Conservation (phyloP, 768 basidiomycete species). For the Rhizopogon vinicolor region DNA sequence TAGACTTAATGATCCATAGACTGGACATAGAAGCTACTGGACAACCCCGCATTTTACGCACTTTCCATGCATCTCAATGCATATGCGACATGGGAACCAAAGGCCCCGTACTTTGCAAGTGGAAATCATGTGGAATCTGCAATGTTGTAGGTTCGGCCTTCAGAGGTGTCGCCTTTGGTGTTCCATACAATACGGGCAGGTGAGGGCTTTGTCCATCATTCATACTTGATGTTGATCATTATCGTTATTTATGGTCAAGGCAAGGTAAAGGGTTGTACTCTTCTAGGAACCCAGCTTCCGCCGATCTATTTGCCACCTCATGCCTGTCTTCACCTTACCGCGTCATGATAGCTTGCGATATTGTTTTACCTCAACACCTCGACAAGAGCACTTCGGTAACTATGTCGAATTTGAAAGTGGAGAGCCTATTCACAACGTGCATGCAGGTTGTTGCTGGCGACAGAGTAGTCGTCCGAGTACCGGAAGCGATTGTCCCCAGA, state of each 20-base stretch:
- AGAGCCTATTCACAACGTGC: slow-evolving; percentile 22
- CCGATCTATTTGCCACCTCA: slow-evolving; percentile 60
- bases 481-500: slow-evolving; percentile 55
- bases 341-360: slow-evolving; percentile 59
- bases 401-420: not conserved
- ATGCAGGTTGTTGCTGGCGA: slow-evolving; percentile 42
- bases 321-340: slow-evolving; percentile 65
- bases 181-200: slow-evolving; percentile 49
- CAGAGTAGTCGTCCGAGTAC: slow-evolving; percentile 46
- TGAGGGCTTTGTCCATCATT: slow-evolving; percentile 21
- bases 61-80: slow-evolving; percentile 61
- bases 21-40: slow-evolving; percentile 31
- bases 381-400: slow-evolving; percentile 21
- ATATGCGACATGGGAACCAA: slow-evolving; percentile 65
- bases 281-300: slow-evolving; percentile 52
- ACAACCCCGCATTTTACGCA: slow-evolving; percentile 44
- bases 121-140: slow-evolving; percentile 64
- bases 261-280: slow-evolving; percentile 63
- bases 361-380: slow-evolving; percentile 31
- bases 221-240: slow-evolving; percentile 1
- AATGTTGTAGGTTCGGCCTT: slow-evolving; percentile 54
- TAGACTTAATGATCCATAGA: slow-evolving; percentile 5
- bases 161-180: slow-evolving; percentile 52
- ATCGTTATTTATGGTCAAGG: slow-evolving; percentile 24
- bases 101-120: slow-evolving; percentile 45